A percentile compares a stretch with the other conserved stretches of the same genome.
phyloP scores from a whole-genome alignment of 2,329 filamentous ascomycete genomes.

The Neonectria sp. region DNA sequence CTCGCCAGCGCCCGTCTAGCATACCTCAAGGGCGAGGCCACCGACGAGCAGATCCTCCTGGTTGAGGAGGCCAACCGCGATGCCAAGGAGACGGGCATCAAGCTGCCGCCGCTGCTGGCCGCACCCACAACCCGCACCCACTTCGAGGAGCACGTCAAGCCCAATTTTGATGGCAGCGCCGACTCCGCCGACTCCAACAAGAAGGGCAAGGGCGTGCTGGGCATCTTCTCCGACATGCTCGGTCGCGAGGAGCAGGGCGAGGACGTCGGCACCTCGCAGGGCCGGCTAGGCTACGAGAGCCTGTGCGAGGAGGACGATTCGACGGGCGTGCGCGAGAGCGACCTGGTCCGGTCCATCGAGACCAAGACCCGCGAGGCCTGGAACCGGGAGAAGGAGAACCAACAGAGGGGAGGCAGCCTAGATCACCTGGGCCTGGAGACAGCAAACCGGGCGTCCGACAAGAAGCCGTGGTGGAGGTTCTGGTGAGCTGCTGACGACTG shows the following conservation, averaged over 20 bases:
- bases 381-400: conserved; percentile 66
- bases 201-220: conserved; percentile 55
- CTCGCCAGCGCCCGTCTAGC: conserved; percentile 72
- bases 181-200: conserved; percentile 39
- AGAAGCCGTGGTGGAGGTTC: conserved; percentile 68
- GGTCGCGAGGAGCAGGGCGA: conserved; percentile 45
- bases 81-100: conserved; percentile 61
- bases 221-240: conserved; percentile 52
- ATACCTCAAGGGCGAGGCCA: conserved; percentile 72
- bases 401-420: conserved; percentile 65
- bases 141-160: conserved; percentile 54
- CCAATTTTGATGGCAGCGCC: conserved; percentile 46
- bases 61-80: conserved; percentile 70
- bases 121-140: conserved; percentile 58
- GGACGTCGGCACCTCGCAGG: conserved; percentile 36
- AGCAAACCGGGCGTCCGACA: conserved; percentile 49
- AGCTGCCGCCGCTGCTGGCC: conserved; percentile 67
- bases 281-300: conserved; percentile 36
- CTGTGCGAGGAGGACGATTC: conserved; percentile 43
- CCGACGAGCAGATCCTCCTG: conserved; percentile 68
- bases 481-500: conserved; percentile 49
- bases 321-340: conserved; percentile 34
- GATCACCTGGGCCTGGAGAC: conserved; percentile 64
- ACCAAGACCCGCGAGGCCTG: conserved; percentile 61
- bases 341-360: conserved; percentile 46